Conservation (phyloP, 768 basidiomycete species). For the Calocera cornea region DNA sequence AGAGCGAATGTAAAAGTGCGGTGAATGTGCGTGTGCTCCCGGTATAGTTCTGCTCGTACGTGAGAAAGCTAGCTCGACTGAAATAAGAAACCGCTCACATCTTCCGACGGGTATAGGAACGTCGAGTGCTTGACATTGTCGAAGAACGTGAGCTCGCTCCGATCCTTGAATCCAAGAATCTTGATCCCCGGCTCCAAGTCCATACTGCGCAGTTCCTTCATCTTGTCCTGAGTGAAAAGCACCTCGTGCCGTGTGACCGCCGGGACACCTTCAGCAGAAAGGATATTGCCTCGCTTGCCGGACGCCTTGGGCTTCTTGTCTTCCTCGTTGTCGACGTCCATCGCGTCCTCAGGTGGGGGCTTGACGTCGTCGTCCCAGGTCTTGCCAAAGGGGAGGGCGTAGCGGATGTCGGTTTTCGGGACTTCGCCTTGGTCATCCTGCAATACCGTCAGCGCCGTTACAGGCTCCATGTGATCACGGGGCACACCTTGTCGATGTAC, state of each 20-base stretch:
- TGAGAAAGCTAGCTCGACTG: not conserved
- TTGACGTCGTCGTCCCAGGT: slow-evolving; percentile 11
- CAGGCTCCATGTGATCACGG: not conserved
- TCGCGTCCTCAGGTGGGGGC: slow-evolving; percentile 6
- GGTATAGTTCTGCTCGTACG: slow-evolving; percentile 44
- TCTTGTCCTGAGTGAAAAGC: slow-evolving; percentile 73
- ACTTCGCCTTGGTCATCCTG: slow-evolving; percentile 28
- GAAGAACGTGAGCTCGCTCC: slow-evolving; percentile 55
- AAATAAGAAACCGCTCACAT: slow-evolving; percentile 33
- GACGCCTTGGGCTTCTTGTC: slow-evolving; percentile 9
- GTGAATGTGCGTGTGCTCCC: slow-evolving; percentile 89
- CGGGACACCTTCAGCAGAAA: slow-evolving; percentile 6
- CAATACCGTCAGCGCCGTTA: not conserved
- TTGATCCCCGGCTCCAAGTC: slow-evolving; percentile 70
- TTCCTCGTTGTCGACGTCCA: slow-evolving; percentile 11
- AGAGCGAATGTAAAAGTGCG: slow-evolving; percentile 70
- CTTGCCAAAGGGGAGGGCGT: slow-evolving; percentile 32
- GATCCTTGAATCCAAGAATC: slow-evolving; percentile 83
- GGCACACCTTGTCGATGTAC: slow-evolving; percentile 61
- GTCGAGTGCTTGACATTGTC: slow-evolving; percentile 85
- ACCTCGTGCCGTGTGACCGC: slow-evolving; percentile 33
- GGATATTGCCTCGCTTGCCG: slow-evolving; percentile 7
- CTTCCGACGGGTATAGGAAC: slow-evolving; percentile 87
- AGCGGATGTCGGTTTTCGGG: slow-evolving; percentile 26
- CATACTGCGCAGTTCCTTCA: slow-evolving; percentile 67